Base-by-base conservation (phyloP, 768 basidiomycete genomes). In the Boletus pseudopeckii region DNA sequence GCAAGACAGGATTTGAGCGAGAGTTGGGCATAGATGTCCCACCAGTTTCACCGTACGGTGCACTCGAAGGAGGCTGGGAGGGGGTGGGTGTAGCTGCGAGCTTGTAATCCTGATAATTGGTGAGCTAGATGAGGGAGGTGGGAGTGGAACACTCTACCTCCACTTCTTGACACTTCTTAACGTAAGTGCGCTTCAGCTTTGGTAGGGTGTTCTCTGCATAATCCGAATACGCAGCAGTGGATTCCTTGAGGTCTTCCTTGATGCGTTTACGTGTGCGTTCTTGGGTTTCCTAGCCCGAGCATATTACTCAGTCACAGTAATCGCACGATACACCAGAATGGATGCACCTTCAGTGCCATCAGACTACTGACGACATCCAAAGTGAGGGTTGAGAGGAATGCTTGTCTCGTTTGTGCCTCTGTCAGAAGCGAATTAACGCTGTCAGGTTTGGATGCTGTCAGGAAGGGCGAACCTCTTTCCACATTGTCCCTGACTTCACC, bases 241-340 rank as follows among this genome's bases (percentile, higher is more conserved):
- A 90, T 9, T 84, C 83, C 69, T 92, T 93, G 51, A 95, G 71
- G 66, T 95, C 93, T 64, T 96, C 93, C 67, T 89, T 92, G 68
- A 97, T 88, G 26, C 91, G 84, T 66, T 91, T 90, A 44, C 90
- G 80, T n/a, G 92, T 95, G 36, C 94, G 82, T 50, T 92, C 90
- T 74, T 96, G 93, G 11, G 86, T 88, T 61, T 95, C 92, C 91
- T 93, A 55, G 15, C 22, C 5, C 13, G 11, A 49, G 11, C 34
- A 45, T 14, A 9, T 3, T 17, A 53, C 37, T 54, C 52, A 54
- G 50, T 49, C 11, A 30, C 11, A 32, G 36, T 37, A 7, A 51
- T 32, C 18, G 6, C 33, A 20, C 43, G 22, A 32, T n/a, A n/a
- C n/a, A n/a, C 33, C 32, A 47, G 13, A 18, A 20, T 3, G 40